Percentiles rank a stretch among this genome's conserved stretches.
Evolutionary conservation across 176 grass and related monocot genomes (phyloP).

Genomic region (Tuctoria greenei): DNA sequence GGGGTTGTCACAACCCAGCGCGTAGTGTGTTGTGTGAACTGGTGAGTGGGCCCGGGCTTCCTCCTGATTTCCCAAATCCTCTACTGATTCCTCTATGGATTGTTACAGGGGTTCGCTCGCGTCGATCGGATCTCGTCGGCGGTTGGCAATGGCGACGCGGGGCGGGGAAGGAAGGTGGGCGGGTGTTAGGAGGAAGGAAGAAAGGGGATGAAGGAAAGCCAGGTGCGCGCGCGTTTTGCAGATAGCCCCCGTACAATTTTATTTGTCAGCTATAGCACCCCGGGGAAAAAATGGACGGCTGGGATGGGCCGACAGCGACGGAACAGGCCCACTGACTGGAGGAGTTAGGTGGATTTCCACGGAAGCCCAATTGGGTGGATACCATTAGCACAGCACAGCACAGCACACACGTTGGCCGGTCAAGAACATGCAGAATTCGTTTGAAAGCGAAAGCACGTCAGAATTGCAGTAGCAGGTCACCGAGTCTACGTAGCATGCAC

Average conservation of each 20-base stretch:
- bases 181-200: neutral
- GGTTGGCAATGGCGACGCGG: slow-evolving; percentile 39
- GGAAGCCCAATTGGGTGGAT: neutral
- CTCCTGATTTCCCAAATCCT: too few species aligned
- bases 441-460: neutral
- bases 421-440: neutral
- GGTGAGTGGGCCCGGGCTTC: too few species aligned
- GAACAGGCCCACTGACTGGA: neutral
- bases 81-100: too few species aligned
- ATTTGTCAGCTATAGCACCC: neutral
- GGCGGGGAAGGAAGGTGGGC: neutral
- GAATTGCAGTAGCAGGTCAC: neutral
- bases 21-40: too few species aligned
- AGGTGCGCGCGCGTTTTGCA: slow-evolving; percentile 25
- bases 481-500: neutral
- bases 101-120: too few species aligned
- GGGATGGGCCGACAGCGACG: neutral
- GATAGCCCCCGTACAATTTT: neutral
- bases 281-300: neutral
- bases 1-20: too few species aligned
- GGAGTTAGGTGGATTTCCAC: neutral
- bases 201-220: neutral
- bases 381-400: neutral
- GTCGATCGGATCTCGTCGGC: slow-evolving; percentile 53
- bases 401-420: too few species aligned